Base-by-base conservation (phyloP, 2,329 filamentous ascomycete species). In the Helminthosporium solani region DNA sequence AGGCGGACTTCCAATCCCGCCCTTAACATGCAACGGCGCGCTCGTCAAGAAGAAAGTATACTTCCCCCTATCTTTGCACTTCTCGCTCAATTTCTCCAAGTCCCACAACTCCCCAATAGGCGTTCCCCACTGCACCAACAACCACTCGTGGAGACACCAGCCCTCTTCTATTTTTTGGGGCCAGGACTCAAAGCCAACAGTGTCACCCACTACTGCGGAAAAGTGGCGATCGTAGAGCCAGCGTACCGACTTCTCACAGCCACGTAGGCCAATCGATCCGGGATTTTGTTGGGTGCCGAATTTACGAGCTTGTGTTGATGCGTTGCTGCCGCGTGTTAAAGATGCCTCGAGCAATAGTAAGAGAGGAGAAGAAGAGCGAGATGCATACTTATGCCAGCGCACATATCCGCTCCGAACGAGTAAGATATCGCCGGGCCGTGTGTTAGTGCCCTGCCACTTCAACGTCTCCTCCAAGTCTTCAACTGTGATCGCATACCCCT, bases 11-110 rank as follows among this genome's bases (percentile, higher is more conserved):
- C 65, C 64, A 47, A 69, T 66, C 1, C 64, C 65, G 21, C 80
- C 78, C 3, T 76, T 75, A 14, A 82, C 74, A 61, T 85, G 83
- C 42, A 83, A 60, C 1, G 83, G 82, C 12, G 73, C 74, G 52
- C 80, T 84, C 0, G 79, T 82, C 8, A 86, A 67, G 67, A 86
- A 76, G 57, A 86, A 86, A 1, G 73, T 79, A 63, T 80, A 85
- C 15, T 76, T 70, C 31, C 73, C 69, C 60, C 74, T 69, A 49
- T 72, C 72, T 60, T 80, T 81, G 59, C 81, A 82, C 44, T 78
- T 72, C 19, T 69, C 68, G 1, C 77, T 73, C 33, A 84, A 65
- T 31, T 67, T 74, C 46, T 79, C 75, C 3, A 85, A 66, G 47
- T 70, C 64, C 58, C 66, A 68, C 66, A 70, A 64, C 45, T 70